Base-by-base conservation (phyloP, 345 rosid genomes). In the Pistacia vera region DNA sequence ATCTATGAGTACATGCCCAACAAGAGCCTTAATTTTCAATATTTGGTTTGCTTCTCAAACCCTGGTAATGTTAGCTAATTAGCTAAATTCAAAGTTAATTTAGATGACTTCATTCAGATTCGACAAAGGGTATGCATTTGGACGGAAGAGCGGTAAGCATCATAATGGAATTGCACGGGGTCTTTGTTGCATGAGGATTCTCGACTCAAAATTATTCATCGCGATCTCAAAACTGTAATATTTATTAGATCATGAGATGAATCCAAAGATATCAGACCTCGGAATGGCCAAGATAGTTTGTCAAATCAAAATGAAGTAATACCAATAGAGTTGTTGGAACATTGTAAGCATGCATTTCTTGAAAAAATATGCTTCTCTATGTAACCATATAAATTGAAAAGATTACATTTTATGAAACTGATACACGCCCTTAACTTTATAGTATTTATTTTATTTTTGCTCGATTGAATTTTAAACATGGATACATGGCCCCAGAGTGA, bases 151-250 rank as follows among this genome's bases (percentile, higher is more conserved):
- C 87, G 86, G 3, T 71, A 33, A 73, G n/a, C 60, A 85, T 87
- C 62, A 73, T 83, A 75, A 75, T 13, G 85, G 90, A 18, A 74
- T 87, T 10, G 85, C 86, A 1, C 60, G 79, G 9, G 90, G 86
- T 2, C 54, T 87, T 17, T 5, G 81, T 5, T 84, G 25, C 85
- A 84, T 5, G 84, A 81, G 56, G 83, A 84, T 76, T 84, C 87
- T 35, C 76, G 84, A 14, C 78, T 83, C 1, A 79, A 66, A 74
- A 68, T 82, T 49, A 80, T 85, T 63, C 88, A 85, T 25, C 72
- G 77, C 1, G 83, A 81, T 68, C 74, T 81, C 8, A 81, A 81
- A 68, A 56, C 77, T n/a, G 72, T 35, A 81, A 81, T 55, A 51
- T 81, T 44, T 63, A 46, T 14, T 81, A 2, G 78, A 81, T 28